These are phyloP conservation scores for Musa troglodytarum DNA, from an alignment of 176 grass and related monocot genomes.

Conservation along the genomic window DNA sequence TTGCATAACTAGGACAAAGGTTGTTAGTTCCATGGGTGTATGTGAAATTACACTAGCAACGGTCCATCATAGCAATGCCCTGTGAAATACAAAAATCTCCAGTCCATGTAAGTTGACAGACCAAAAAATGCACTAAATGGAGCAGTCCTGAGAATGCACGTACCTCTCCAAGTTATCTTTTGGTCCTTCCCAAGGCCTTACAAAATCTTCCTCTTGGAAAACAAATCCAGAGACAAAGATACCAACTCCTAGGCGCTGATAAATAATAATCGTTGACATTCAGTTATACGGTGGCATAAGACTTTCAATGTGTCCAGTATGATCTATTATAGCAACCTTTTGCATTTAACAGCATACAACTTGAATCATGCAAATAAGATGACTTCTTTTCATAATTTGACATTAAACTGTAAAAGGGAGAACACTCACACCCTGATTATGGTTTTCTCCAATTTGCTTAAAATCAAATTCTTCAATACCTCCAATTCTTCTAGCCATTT, in stretches of 20 bases:
- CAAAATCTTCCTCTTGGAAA: slow-evolving; percentile 65
- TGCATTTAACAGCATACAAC: slow-evolving; percentile 6
- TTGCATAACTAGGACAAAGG: too few relatives aligned
- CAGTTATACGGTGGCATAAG: neutral
- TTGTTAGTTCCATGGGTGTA: too few relatives aligned
- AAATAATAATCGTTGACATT: slow-evolving; percentile 12
- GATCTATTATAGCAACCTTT: neutral
- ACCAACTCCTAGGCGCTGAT: slow-evolving; percentile 74
- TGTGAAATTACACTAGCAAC: neutral
- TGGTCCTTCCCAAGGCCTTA: slow-evolving; percentile 82
- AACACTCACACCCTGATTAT: slow-evolving; percentile 92
- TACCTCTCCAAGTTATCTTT: slow-evolving; percentile 88
- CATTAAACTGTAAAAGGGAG: slow-evolving; percentile 4
- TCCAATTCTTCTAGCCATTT: slow-evolving; percentile 91
- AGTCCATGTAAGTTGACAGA: neutral
- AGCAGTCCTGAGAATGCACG: neutral
- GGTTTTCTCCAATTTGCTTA: slow-evolving; percentile 71
- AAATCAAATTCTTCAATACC: slow-evolving; percentile 88
- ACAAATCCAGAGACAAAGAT: slow-evolving; percentile 79
- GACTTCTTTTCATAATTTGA: neutral
- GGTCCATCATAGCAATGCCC: neutral
- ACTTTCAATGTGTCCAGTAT: neutral
- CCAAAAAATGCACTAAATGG: neutral
- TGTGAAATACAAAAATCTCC: neutral
- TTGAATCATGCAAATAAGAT: slow-evolving; percentile 12